Evolutionary conservation across 1,284 basidiomycete species (phyloP), one percentile per base, ranked within the genome.

Genomic region (Ustilago sp.): DNA sequence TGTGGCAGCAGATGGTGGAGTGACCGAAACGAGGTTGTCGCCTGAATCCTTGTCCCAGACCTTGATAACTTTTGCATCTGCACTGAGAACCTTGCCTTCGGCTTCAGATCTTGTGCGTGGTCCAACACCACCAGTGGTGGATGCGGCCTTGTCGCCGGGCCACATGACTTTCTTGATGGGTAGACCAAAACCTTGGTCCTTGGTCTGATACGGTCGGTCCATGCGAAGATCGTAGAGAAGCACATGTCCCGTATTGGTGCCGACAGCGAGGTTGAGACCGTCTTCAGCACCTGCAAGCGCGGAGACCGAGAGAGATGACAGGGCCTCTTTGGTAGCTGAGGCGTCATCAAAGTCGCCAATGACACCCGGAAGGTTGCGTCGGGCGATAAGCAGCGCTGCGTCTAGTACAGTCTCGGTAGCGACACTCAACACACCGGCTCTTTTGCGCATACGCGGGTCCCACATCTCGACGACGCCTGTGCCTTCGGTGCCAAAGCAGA

Each of bases 141-240:
- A 54, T 17, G 74, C 65, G 90, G 12, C 93, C 92, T 67, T 66
- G 70, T 82, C 94, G 79, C 95, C 93, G 32, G 98, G 91, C 97
- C 97, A 99, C 38, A 89, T 87, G 2, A 99, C 90, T 62, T 90
- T 92, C 85, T 93, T 93, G 55, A 99, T 90, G 0, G 95, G 93
- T 48, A 99, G 87, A 2, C 96, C 95, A 82, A 99, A 99, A 1
- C 97, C 97, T 87, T 99, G 96, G 85, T 99, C 97, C 85, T 99
- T 99, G 69, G 91, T 87, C 3, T 93, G 93, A 79, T 93, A 95
- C 9, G 94, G 92, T 31, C 89, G 89, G 6, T 92, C 89, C 34
- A 93, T 92, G 56, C 97, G 92, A 73, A 99, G 90, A 83, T 99
- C 97, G 86, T 98, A 99, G 7, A 99, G 88, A 8, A 99, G 88